Evolutionary conservation across 148 eudicot genomes (phyloP).

Genomic region (Mesembryanthemum crystallinum): DNA sequence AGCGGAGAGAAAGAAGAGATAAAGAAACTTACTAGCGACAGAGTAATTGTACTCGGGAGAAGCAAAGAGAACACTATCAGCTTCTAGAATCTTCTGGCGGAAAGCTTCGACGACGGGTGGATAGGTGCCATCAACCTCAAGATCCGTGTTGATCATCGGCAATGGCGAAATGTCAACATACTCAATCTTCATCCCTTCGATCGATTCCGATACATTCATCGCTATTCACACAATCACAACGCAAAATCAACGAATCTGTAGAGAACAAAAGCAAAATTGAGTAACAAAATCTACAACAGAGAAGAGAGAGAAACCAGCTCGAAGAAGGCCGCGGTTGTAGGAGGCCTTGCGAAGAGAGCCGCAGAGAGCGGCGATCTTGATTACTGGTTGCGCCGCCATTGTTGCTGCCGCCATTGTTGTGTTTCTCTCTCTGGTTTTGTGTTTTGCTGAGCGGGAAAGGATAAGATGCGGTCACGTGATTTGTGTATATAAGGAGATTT

Average conservation of each 20-base stretch:
- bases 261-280: neutral
- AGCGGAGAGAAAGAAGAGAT: neutral
- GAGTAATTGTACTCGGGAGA: slow-evolving; percentile 95
- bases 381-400: slow-evolving; percentile 33
- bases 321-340: slow-evolving; percentile 71
- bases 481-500: too few species aligned
- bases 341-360: slow-evolving; percentile 87
- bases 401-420: slow-evolving; percentile 16
- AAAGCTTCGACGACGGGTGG: slow-evolving; percentile 69
- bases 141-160: slow-evolving; percentile 83
- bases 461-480: neutral
- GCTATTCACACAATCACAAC: slow-evolving; percentile 30
- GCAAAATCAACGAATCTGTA: neutral
- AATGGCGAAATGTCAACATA: slow-evolving; percentile 68
- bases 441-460: neutral
- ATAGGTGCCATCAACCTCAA: slow-evolving; percentile 59
- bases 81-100: slow-evolving; percentile 63
- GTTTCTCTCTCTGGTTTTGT: neutral
- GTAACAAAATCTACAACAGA: neutral
- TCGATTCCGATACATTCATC: slow-evolving; percentile 46
- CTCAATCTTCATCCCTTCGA: slow-evolving; percentile 51
- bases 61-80: slow-evolving; percentile 73
- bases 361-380: slow-evolving; percentile 69
- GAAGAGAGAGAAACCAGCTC: slow-evolving; percentile 42
- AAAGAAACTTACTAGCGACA: slow-evolving; percentile 45